Conservation (phyloP, 768 basidiomycete species). For the Austroboletus eburneus region DNA sequence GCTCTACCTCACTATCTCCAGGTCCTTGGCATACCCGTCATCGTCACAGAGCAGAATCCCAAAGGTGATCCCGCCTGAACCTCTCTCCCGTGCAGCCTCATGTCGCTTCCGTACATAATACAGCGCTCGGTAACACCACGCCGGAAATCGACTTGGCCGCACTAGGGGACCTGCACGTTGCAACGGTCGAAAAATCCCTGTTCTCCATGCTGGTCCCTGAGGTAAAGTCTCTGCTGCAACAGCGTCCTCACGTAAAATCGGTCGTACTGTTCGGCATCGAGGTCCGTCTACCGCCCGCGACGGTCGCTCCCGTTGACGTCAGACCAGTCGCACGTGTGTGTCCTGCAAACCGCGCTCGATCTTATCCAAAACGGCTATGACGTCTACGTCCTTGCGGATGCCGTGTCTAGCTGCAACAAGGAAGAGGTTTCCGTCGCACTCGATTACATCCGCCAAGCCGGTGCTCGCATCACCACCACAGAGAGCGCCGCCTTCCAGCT, state of each 20-base stretch:
- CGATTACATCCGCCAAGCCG: slow-evolving; percentile 63
- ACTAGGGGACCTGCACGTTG: slow-evolving; percentile 55
- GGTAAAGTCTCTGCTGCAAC: slow-evolving; percentile 47
- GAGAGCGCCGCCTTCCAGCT: slow-evolving; percentile 80
- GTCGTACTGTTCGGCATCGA: slow-evolving; percentile 87
- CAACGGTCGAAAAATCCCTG: slow-evolving; percentile 67
- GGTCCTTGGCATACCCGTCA: slow-evolving; percentile 64
- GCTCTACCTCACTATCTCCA: slow-evolving; percentile 21
- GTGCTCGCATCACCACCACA: slow-evolving; percentile 73
- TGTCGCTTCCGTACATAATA: background rate
- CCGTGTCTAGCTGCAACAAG: slow-evolving; percentile 75
- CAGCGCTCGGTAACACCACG: slow-evolving; percentile 68
- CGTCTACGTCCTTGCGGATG: slow-evolving; percentile 78
- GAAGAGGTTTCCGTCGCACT: slow-evolving; percentile 79
- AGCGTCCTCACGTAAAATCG: slow-evolving; percentile 46
- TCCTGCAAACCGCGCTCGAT: slow-evolving; percentile 78
- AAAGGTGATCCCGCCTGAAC: slow-evolving; percentile 44
- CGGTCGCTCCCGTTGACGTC: slow-evolving; percentile 2
- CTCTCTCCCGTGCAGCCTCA: slow-evolving; percentile 4
- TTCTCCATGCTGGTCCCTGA: slow-evolving; percentile 86
- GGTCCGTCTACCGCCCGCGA: slow-evolving; percentile 38
- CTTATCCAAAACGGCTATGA: slow-evolving; percentile 47
- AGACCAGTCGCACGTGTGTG: slow-evolving; percentile 81
- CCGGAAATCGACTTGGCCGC: slow-evolving; percentile 54
- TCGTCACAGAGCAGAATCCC: slow-evolving; percentile 84